A percentile compares a stretch with the other conserved stretches of the same genome.
Evolutionary conservation across 208 protist species (phyloP).

Genomic region (Trypanosomatidae sp.): DNA sequence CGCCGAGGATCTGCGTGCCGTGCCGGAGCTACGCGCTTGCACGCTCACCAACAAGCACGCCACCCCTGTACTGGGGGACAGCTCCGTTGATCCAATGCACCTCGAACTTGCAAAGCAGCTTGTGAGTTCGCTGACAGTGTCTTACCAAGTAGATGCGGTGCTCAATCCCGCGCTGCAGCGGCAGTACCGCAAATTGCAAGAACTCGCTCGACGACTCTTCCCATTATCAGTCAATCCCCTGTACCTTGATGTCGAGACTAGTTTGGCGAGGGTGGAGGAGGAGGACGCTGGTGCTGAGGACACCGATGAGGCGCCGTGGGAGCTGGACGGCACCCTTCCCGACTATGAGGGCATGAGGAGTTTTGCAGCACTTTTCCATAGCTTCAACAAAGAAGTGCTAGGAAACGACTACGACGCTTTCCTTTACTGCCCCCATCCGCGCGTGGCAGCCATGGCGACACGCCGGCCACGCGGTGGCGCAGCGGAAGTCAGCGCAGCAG

Average conservation of each 20-base stretch:
- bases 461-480: constrained; percentile 5
- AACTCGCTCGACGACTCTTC: constrained; percentile 32
- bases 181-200: constrained; percentile 50
- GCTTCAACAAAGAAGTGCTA: constrained; percentile 57
- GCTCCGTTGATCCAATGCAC: constrained; percentile 16
- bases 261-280: neutral
- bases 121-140: constrained; percentile 46
- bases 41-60: neutral
- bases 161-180: constrained; percentile 77
- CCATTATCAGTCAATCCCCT: neutral
- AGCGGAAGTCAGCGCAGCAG: neutral
- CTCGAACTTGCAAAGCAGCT: constrained; percentile 50
- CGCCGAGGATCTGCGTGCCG: constrained; percentile 68
- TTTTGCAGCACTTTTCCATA: constrained; percentile 39
- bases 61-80: constrained; percentile 10
- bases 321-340: constrained; percentile 46
- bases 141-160: constrained; percentile 58
- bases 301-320: neutral
- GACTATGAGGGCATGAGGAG: constrained; percentile 47
- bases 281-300: neutral
- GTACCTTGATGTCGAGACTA: neutral
- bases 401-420: constrained; percentile 45
- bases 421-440: constrained; percentile 32
- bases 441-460: neutral
- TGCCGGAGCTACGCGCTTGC: constrained; percentile 31